Conservation (phyloP, 192 early-diverging fungal genomes). For the Chytriomyces sp. region DNA sequence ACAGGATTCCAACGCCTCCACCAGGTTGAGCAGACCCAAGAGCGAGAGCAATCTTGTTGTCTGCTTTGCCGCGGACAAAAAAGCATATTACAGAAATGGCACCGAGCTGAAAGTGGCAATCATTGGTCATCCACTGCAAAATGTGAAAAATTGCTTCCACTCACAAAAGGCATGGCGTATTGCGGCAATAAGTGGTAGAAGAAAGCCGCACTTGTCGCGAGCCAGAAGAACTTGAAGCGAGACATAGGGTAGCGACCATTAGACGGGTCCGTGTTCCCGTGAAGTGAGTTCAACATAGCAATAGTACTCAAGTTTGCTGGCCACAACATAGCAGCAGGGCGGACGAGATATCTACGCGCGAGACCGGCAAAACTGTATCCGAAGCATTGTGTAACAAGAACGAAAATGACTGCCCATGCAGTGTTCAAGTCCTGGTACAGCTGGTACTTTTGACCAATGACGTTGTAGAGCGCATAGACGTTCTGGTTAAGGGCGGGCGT, state of each 20-base stretch:
- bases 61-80: background rate
- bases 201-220: slow-evolving; percentile 41
- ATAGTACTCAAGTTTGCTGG: slow-evolving; percentile 73
- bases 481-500: no score
- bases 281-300: slow-evolving; percentile 78
- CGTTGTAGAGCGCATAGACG: slow-evolving; percentile 51
- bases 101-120: no score
- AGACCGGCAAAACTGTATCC: slow-evolving; percentile 69
- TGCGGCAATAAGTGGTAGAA: slow-evolving; percentile 62
- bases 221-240: slow-evolving; percentile 37
- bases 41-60: background rate
- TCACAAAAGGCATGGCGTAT: slow-evolving; percentile 35
- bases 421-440: slow-evolving; percentile 21
- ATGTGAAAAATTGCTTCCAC: no score
- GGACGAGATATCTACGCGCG: slow-evolving; percentile 74
- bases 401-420: slow-evolving; percentile 29
- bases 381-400: slow-evolving; percentile 68
- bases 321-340: slow-evolving; percentile 84
- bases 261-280: slow-evolving; percentile 43
- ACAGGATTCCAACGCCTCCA: slow-evolving; percentile 9
- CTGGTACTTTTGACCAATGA: slow-evolving; percentile 25
- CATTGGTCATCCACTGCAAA: no score
- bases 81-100: background rate
- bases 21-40: background rate
- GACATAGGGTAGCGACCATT: slow-evolving; percentile 14